phyloP scores from a whole-genome alignment of 2,329 filamentous ascomycete species.

The Bipolaris oryzae region DNA sequence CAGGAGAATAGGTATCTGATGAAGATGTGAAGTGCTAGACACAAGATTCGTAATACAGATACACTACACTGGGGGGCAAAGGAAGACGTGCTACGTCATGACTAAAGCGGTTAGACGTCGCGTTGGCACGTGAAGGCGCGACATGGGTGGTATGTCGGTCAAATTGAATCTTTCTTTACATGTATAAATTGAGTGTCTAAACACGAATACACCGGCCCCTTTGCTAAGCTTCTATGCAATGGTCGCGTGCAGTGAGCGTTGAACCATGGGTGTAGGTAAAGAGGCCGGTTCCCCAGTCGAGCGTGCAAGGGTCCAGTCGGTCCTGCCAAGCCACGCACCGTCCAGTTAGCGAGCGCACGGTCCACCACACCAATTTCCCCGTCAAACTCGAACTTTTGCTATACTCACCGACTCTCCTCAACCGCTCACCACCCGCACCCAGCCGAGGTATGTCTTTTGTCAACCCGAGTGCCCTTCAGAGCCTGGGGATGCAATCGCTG shows the following conservation, averaged over 20 bases:
- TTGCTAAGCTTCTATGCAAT: neutral
- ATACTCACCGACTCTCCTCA: conserved; percentile 22
- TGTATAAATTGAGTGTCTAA: neutral
- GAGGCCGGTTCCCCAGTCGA: neutral
- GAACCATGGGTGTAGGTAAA: conserved; percentile 4
- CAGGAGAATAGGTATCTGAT: neutral
- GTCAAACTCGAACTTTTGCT: conserved; percentile 35
- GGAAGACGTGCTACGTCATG: conserved; percentile 40
- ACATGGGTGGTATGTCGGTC: neutral
- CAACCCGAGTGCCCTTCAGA: conserved; percentile 57
- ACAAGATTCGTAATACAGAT: conserved; percentile 3
- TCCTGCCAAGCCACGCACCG: conserved; percentile 19
- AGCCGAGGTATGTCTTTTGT: conserved; percentile 47
- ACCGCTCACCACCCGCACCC: conserved; percentile 33
- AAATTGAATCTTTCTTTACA: neutral
- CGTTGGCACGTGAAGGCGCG: conserved; percentile 31
- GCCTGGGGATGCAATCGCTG: conserved; percentile 55
- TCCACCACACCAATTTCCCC: conserved; percentile 28
- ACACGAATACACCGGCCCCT: neutral
- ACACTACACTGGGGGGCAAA: conserved; percentile 20
- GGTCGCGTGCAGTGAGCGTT: neutral
- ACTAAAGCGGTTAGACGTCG: conserved; percentile 35
- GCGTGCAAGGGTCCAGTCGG: conserved; percentile 10
- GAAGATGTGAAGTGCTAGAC: neutral
- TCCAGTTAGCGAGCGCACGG: conserved; percentile 28